Evolutionary conservation across 371 early-diverging fungal genomes (phyloP).

Genomic region (Apophysomyces sp.): DNA sequence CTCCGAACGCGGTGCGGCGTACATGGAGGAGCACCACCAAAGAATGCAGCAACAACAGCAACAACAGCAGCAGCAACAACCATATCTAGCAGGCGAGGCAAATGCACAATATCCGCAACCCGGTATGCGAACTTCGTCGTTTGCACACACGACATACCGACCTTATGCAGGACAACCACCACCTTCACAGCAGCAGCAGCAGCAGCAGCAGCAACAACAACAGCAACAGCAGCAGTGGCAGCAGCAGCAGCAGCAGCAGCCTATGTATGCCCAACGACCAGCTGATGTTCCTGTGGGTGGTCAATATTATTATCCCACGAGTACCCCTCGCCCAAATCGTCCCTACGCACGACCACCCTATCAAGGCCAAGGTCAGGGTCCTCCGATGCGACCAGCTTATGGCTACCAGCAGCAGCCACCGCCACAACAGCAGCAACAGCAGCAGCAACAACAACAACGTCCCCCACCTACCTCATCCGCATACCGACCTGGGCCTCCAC

Average conservation of each 20-base stretch:
- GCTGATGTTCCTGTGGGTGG: background rate
- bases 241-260: conserved; percentile 6
- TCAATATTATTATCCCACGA: background rate
- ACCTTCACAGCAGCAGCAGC: conserved; percentile 13
- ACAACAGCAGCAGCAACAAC: conserved; percentile 16
- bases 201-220: conserved; percentile 8
- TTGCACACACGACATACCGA: conserved; percentile 3
- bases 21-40: conserved; percentile 18
- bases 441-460: background rate
- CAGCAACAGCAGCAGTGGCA: conserved; percentile 13
- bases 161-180: background rate
- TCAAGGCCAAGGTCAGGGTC: background rate
- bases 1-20: conserved; percentile 9
- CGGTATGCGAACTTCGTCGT: conserved; percentile 12
- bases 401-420: background rate
- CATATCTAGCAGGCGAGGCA: background rate
- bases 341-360: conserved; percentile 1
- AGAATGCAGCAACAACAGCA: conserved; percentile 12
- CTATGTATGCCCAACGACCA: conserved; percentile 15
- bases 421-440: background rate
- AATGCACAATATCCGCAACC: conserved; percentile 14
- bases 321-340: background rate
- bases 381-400: conserved; percentile 3
- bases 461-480: background rate
- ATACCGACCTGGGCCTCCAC: background rate